Conservation (phyloP, 495 filamentous ascomycete species). For the Chaetomium tenue region DNA sequence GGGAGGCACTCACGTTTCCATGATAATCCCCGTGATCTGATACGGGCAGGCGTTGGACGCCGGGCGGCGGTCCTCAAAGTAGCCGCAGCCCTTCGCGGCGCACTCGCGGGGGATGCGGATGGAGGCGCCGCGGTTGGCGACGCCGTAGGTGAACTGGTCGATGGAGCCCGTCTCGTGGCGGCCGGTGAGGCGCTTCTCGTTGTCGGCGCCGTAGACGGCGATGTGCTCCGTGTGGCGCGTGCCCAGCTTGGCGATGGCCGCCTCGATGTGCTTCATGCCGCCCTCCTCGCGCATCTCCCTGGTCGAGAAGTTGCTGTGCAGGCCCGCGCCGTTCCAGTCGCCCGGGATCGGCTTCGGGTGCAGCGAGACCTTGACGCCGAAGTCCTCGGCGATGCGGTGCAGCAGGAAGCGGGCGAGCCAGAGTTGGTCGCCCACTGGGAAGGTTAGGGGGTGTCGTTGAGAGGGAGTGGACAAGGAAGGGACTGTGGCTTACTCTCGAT, state of each 20-base stretch:
- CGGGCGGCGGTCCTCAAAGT: slow-evolving; percentile 96
- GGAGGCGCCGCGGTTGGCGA: slow-evolving; percentile 86
- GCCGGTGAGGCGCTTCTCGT: slow-evolving; percentile 87
- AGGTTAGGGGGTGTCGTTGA: neutral
- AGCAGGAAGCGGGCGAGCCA: slow-evolving; percentile 97
- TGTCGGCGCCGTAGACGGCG: slow-evolving; percentile 94
- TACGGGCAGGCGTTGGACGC: slow-evolving; percentile 96
- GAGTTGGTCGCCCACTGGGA: slow-evolving; percentile 84
- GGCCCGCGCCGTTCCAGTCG: slow-evolving; percentile 99
- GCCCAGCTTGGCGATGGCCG: slow-evolving; percentile 62
- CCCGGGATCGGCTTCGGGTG: slow-evolving; percentile 97
- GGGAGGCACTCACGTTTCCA: slow-evolving; percentile 31
- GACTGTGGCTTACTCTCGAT: slow-evolving; percentile 56
- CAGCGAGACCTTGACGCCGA: slow-evolving; percentile 93
- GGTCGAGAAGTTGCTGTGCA: slow-evolving; percentile 91
- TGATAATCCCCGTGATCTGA: slow-evolving; percentile 49
- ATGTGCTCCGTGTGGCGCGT: slow-evolving; percentile 93
- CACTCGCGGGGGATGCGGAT: slow-evolving; percentile 90
- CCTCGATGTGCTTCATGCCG: slow-evolving; percentile 91
- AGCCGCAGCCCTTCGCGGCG: slow-evolving; percentile 92
- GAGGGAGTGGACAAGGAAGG: neutral
- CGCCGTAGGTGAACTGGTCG: slow-evolving; percentile 92
- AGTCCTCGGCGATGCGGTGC: slow-evolving; percentile 94
- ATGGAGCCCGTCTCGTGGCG: slow-evolving; percentile 90
- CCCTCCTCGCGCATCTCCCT: slow-evolving; percentile 70